A percentile compares a stretch with the other conserved stretches of the same genome.
Evolutionary conservation across 257 asterid species (phyloP).

Genomic region (Apocynum venetum): DNA sequence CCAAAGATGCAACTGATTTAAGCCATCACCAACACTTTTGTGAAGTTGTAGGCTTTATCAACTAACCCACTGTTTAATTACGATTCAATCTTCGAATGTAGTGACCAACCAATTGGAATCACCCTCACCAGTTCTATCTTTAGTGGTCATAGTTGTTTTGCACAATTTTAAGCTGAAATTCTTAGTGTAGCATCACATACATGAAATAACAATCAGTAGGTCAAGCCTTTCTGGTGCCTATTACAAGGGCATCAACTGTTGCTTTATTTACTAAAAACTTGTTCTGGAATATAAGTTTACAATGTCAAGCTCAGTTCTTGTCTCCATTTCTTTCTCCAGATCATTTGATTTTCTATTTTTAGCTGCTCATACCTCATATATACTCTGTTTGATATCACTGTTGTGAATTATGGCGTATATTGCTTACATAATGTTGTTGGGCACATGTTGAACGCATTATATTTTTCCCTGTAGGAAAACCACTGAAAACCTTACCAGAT

Average conservation of each 20-base stretch:
- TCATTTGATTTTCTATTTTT: background rate
- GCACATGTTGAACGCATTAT: background rate
- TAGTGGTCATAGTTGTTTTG: background rate
- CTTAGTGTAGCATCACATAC: background rate
- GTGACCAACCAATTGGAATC: background rate
- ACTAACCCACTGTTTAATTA: no score
- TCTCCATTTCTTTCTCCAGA: background rate
- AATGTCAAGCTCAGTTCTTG: background rate
- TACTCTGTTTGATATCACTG: background rate
- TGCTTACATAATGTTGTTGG: background rate
- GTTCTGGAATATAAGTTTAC: background rate
- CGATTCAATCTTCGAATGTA: no score
- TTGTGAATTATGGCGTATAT: background rate
- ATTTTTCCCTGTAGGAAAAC: constrained; percentile 40
- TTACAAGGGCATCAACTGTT: background rate
- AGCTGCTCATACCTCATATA: background rate
- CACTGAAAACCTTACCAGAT: constrained; percentile 49
- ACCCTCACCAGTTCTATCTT: background rate
- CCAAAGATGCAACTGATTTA: no score
- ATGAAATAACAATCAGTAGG: no score
- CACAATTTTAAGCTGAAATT: no score
- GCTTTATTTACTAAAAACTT: background rate
- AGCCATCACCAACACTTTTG: no score
- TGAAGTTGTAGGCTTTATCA: no score
- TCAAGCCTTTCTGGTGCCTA: background rate